Percentiles rank a stretch among this genome's conserved stretches.
These are phyloP conservation scores for Plasmopara viticola DNA, from an alignment of 352 stramenopile species.

Conservation along the genomic window DNA sequence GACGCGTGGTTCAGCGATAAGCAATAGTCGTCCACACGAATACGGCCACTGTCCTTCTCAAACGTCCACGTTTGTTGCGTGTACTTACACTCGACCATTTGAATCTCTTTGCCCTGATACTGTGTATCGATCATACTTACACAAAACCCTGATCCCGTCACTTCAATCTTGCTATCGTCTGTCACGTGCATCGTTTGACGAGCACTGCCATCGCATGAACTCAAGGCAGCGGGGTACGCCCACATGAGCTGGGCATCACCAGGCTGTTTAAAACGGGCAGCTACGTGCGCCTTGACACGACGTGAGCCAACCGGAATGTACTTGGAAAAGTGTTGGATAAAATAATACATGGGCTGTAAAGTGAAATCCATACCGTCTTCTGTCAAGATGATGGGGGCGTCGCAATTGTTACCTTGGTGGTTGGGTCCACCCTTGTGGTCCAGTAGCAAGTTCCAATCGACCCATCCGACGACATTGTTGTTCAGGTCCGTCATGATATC, in stretches of 20 bases:
- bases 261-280: constrained; percentile 38
- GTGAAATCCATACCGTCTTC: constrained; percentile 51
- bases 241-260: constrained; percentile 47
- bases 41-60: constrained; percentile 25
- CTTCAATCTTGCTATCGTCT: constrained; percentile 55
- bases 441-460: constrained; percentile 90
- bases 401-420: constrained; percentile 71
- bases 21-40: constrained; percentile 49
- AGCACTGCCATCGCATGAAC: constrained; percentile 48
- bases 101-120: constrained; percentile 47
- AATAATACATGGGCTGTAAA: constrained; percentile 86
- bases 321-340: constrained; percentile 85
- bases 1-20: constrained; percentile 58
- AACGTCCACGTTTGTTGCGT: constrained; percentile 62
- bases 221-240: constrained; percentile 42
- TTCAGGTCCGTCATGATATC: constrained; percentile 88
- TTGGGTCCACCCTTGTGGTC: constrained; percentile 86
- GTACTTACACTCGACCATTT: constrained; percentile 57
- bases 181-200: constrained; percentile 50
- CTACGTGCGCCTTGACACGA: constrained; percentile 45
- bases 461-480: constrained; percentile 81
- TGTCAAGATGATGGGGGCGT: constrained; percentile 58
- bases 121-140: constrained; percentile 33
- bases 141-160: constrained; percentile 46
- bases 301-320: constrained; percentile 67